Percentiles rank a stretch among this genome's conserved stretches.
These are phyloP conservation scores for Cryoendolithus antarcticus DNA, from an alignment of 2,329 filamentous ascomycete species.

Conservation along the genomic window DNA sequence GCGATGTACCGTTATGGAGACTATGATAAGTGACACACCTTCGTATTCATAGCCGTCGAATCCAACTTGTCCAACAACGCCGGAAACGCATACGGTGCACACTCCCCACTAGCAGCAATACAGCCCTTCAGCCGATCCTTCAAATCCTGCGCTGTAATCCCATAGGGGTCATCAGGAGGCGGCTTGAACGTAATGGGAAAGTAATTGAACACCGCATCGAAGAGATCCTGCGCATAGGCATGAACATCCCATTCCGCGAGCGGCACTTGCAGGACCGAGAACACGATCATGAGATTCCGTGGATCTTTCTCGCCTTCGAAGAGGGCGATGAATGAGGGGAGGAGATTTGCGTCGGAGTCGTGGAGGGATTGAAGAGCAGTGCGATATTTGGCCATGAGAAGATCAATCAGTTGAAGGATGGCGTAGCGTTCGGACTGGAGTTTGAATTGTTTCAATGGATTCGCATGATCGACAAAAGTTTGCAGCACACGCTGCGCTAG, in stretches of 20 bases:
- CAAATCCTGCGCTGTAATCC: slow-evolving; percentile 56
- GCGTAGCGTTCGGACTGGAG: slow-evolving; percentile 49
- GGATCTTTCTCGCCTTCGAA: slow-evolving; percentile 61
- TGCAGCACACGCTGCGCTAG: slow-evolving; percentile 42
- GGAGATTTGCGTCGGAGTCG: slow-evolving; percentile 40
- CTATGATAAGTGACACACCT: slow-evolving; percentile 29
- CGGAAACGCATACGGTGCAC: slow-evolving; percentile 57
- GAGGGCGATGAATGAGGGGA: slow-evolving; percentile 50
- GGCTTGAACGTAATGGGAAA: slow-evolving; percentile 61
- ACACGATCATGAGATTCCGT: slow-evolving; percentile 57
- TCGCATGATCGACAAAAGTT: slow-evolving; percentile 39
- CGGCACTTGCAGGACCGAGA: slow-evolving; percentile 53
- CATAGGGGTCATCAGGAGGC: slow-evolving; percentile 56
- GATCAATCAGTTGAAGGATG: slow-evolving; percentile 49
- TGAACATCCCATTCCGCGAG: slow-evolving; percentile 57
- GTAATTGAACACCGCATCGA: slow-evolving; percentile 60
- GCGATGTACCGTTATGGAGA: not conserved
- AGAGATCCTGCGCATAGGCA: slow-evolving; percentile 47
- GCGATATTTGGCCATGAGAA: slow-evolving; percentile 49
- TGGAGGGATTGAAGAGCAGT: slow-evolving; percentile 44
- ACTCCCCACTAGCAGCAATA: slow-evolving; percentile 48
- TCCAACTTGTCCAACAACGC: slow-evolving; percentile 57
- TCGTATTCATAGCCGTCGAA: slow-evolving; percentile 56
- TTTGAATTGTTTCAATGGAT: slow-evolving; percentile 49
- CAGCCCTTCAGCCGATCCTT: slow-evolving; percentile 53